phyloP scores from a whole-genome alignment of 2,329 filamentous ascomycete species.

The Gremmenia infestans region DNA sequence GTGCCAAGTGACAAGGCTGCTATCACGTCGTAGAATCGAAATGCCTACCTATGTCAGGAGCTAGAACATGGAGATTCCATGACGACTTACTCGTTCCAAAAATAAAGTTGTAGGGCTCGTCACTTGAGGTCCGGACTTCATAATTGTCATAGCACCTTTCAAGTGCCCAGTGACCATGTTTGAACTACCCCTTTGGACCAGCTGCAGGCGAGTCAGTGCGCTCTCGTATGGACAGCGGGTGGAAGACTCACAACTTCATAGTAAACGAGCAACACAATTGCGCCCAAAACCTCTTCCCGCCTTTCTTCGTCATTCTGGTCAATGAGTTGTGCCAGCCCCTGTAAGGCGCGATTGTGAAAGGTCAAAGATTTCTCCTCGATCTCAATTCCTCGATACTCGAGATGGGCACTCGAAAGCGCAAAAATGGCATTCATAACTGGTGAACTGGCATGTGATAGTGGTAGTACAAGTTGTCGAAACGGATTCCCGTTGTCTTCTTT shows the following conservation, averaged over 20 bases:
- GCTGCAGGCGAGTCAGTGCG: constrained; percentile 35
- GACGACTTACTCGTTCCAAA: constrained; percentile 48
- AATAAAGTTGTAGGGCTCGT: constrained; percentile 50
- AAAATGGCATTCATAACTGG: constrained; percentile 78
- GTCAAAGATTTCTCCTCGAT: constrained; percentile 50
- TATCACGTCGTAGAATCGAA: constrained; percentile 62
- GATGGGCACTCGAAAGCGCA: constrained; percentile 76
- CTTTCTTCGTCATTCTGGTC: constrained; percentile 45
- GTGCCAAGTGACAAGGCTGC: constrained; percentile 57
- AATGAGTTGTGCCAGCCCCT: constrained; percentile 53
- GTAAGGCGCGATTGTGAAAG: constrained; percentile 56
- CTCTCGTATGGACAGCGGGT: background rate
- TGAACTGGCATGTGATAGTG: constrained; percentile 49
- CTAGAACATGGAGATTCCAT: background rate
- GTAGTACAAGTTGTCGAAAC: constrained; percentile 58
- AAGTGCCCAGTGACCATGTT: constrained; percentile 58
- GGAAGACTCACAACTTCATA: constrained; percentile 54
- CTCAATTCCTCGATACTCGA: constrained; percentile 59
- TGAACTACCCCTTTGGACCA: constrained; percentile 54
- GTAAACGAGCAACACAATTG: constrained; percentile 58
- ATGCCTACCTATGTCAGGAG: constrained; percentile 43
- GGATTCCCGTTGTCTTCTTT: constrained; percentile 58
- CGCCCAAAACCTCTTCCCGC: constrained; percentile 53
- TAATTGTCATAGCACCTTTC: constrained; percentile 57
- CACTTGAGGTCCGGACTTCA: constrained; percentile 43